Evolutionary conservation across 345 rosid species (phyloP), one percentile per base, ranked within the genome.

Genomic region (Conringia planisiliqua): DNA sequence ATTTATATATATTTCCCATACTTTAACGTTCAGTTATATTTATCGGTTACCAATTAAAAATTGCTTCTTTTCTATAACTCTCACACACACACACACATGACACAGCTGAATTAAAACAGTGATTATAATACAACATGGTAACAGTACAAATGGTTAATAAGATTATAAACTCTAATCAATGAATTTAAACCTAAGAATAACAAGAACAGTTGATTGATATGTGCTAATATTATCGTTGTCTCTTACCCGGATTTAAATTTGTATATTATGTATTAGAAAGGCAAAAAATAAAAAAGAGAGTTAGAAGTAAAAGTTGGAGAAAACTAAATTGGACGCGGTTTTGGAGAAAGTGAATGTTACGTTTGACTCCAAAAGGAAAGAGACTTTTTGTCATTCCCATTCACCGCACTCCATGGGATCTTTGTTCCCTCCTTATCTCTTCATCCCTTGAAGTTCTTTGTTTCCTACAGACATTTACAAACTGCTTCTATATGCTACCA

Each of bases 391-490:
- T 68, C 63, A 69, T 32, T 44, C 42, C 51, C 47, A 69, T 76
- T 62, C 40, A 62, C 75, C 75, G 75, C 75, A 69, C 65, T 76
- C 65, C 52, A 70, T 70, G 80, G 80, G 80, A 76, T 62, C 51
- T 62, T 43, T 76, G 79, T 69, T 69, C 79, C 79, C 75, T 62
- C 79, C 58, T 52, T 61, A 75, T 75, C 73, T 74, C 73, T 57
- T 67, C 52, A 14, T 46, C 70, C 57, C 1, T 69, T 54, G 6
- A 51, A 61, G 36, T 61, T 68, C 22, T 47, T 62, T 58, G 43
- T 66, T 75, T 67, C 14, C 65, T 59, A 38, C 27, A 6, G 6
- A 62, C 70, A 62, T 69, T 6, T 60, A 68, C 73, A 67, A 47
- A 4, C 5, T 36, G 17, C 42, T 56, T 66, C 42, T 30, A 52